Evolutionary conservation across 2,329 filamentous ascomycete species (phyloP).

Genomic region (Aspergillus aculeatus): DNA sequence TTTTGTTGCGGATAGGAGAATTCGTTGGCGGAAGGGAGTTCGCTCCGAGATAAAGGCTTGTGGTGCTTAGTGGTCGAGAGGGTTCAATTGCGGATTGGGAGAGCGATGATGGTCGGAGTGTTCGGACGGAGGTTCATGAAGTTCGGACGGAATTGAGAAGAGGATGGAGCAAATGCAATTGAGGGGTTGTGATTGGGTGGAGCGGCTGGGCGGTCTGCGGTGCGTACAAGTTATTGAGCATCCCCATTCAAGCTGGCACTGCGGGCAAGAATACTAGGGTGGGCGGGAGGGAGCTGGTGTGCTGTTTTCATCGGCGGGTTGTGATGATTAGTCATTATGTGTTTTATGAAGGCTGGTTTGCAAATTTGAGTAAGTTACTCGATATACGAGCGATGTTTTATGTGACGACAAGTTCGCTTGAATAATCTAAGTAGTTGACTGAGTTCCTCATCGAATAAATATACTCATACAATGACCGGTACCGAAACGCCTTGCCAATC

Average conservation of each 20-base stretch:
- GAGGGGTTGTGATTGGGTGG: conserved; percentile 28
- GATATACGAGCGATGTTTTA: too few species aligned
- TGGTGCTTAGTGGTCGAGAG: too few species aligned
- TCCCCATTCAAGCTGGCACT: too few species aligned
- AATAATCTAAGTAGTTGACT: neutral
- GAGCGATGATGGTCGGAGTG: neutral
- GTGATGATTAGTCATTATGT: neutral
- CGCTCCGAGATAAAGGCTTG: conserved; percentile 5
- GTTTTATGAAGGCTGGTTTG: neutral
- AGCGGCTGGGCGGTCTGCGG: conserved; percentile 20
- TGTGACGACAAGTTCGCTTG: too few species aligned
- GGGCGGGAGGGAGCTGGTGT: neutral
- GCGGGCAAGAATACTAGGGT: neutral
- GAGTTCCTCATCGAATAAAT: neutral
- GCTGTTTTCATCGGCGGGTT: neutral
- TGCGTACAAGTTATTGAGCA: too few species aligned
- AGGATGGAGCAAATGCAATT: conserved; percentile 19
- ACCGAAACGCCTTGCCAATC: conserved; percentile 11
- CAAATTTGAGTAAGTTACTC: neutral
- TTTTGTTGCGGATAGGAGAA: too few species aligned
- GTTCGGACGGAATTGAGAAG: neutral
- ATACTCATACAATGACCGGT: neutral
- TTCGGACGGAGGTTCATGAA: neutral
- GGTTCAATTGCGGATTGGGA: neutral
- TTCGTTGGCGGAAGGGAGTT: too few species aligned